Percentiles rank a stretch among this genome's conserved stretches.
phyloP scores from a whole-genome alignment of 2,329 filamentous ascomycete species.

The Periconia sp. region DNA sequence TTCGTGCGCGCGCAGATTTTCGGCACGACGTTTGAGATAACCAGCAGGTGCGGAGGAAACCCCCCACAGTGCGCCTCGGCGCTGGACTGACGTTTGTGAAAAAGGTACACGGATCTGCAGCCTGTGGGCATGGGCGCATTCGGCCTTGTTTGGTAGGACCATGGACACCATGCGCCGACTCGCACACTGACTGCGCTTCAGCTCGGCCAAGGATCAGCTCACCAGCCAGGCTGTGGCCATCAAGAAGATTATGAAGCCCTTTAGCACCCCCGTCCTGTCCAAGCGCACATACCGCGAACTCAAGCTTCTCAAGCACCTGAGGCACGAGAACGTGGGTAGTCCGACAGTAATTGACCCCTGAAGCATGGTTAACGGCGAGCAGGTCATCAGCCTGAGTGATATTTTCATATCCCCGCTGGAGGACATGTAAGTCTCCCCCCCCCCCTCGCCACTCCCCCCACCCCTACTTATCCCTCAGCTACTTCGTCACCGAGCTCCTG shows the following conservation, averaged over 20 bases:
- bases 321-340: conserved; percentile 85
- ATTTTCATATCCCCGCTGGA: conserved; percentile 99
- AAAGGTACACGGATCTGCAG: conserved; percentile 95
- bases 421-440: conserved; percentile 76
- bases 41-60: conserved; percentile 74
- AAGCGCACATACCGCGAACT: conserved; percentile 98
- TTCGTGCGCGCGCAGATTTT: conserved; percentile 99
- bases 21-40: conserved; percentile 99
- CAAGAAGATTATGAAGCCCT: conserved; percentile 99
- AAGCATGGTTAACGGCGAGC: conserved; percentile 15
- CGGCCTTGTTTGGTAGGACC: conserved; percentile 86
- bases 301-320: conserved; percentile 94
- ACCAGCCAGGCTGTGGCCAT: conserved; percentile 96
- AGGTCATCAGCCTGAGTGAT: conserved; percentile 96
- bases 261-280: conserved; percentile 97
- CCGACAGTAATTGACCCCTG: neutral
- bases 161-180: conserved; percentile 1
- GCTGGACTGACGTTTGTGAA: conserved; percentile 29
- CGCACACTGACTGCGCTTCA: conserved; percentile 49
- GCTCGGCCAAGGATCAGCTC: conserved; percentile 96
- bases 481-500: conserved; percentile 97
- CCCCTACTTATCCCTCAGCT: conserved; percentile 61
- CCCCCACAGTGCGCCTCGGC: conserved; percentile 29
- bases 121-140: conserved; percentile 99
- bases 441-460: neutral